Evolutionary conservation across 495 filamentous ascomycete genomes (phyloP), one percentile per base, ranked within the genome.

Genomic region (Penicillium canariense): DNA sequence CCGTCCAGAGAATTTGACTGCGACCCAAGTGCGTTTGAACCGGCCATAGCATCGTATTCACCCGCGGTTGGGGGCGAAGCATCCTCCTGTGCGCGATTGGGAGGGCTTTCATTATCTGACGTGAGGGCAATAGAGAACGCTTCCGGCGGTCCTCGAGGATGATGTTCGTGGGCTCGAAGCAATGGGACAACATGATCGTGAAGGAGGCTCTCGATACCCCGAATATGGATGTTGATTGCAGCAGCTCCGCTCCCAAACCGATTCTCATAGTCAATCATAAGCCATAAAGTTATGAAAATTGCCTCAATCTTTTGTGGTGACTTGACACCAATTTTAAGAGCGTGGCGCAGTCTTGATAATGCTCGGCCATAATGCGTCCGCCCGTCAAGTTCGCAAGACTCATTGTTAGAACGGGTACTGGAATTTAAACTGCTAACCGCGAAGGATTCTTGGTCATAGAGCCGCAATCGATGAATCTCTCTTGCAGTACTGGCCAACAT

Each of bases 251-350:
- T 66, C 25, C 69, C 67, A 43, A 72, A 72, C 15, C 69, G 59
- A 38, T 70, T 65, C 40, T 72, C 69, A 20, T 72, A 72, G 45
- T 70, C 69, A 14, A 72, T 63, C 67, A 72, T 67, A 40, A 70
- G 42, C 67, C 67, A 72, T 11, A 72, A 31, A 0, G 69, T 72
- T 38, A 72, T 66, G 31, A 70, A 70, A 5, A 68, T 67, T 6
- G 67, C 65, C 26, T 72, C 69, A 4, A 68, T 54, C 15, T 66
- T 55, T 17, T 61, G 59, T 10, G 66, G 58, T 1, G 67, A 50
- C 26, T 66, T 68, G 3, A 65, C 67, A 11, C 65, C 67, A 7
- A 60, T 56, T 43, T 63, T 63, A 34, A 72, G 42, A 17, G 63
- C 67, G 42, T 68, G 60, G 10, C 65, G 66, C 0, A 72, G 63